These are phyloP conservation scores for Sarocladiaceae sp. DNA, from an alignment of 2,329 filamentous ascomycete species.

Conservation along the genomic window DNA sequence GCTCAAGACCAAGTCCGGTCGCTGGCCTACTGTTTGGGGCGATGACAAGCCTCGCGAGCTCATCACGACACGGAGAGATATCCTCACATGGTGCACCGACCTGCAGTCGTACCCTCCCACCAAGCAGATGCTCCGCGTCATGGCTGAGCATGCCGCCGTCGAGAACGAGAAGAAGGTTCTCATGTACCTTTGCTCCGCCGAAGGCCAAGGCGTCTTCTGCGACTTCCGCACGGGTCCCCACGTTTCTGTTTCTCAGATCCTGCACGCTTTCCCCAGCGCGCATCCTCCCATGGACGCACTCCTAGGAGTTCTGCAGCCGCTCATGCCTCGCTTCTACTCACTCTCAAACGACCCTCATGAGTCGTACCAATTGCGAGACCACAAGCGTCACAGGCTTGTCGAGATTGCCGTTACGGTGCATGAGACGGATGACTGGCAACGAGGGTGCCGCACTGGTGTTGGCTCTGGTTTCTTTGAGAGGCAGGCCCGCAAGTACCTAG, in stretches of 20 bases:
- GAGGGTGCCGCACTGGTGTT: conserved; percentile 69
- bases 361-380: conserved; percentile 59
- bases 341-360: conserved; percentile 93
- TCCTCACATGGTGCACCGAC: conserved; percentile 95
- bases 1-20: conserved; percentile 70
- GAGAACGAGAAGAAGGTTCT: conserved; percentile 85
- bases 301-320: conserved; percentile 70
- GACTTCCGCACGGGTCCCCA: conserved; percentile 87
- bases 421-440: conserved; percentile 73
- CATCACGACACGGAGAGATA: conserved; percentile 81
- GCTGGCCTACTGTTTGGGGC: conserved; percentile 98
- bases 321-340: conserved; percentile 98
- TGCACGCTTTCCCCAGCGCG: conserved; percentile 86
- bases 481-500: conserved; percentile 66
- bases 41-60: conserved; percentile 79
- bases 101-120: conserved; percentile 89
- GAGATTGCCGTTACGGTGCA: conserved; percentile 97
- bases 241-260: conserved; percentile 76
- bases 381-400: conserved; percentile 70
- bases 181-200: conserved; percentile 75
- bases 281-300: conserved; percentile 81
- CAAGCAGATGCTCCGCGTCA: conserved; percentile 75
- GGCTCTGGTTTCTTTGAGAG: conserved; percentile 92
- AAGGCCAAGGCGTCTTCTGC: conserved; percentile 90
- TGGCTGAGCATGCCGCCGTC: conserved; percentile 78